These are phyloP conservation scores for Acorus gramineus DNA, from an alignment of 106 monocot genomes.

Conservation along the genomic window DNA sequence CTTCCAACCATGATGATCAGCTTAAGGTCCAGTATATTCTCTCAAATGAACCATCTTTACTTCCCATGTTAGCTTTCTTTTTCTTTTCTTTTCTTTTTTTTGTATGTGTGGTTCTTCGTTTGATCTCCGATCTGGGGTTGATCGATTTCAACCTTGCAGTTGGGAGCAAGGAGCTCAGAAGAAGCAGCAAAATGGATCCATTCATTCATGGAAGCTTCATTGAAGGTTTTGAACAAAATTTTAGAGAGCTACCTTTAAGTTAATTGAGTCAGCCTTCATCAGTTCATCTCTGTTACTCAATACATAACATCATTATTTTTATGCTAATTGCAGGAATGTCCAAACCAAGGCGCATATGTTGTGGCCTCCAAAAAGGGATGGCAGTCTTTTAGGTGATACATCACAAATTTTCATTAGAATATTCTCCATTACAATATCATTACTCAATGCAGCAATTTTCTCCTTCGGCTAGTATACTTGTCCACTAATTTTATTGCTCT, in stretches of 20 bases:
- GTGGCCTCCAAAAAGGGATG: constrained; percentile 34
- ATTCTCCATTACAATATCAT: no score
- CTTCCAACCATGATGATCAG: constrained; percentile 65
- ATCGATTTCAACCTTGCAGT: constrained; percentile 21
- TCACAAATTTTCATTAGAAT: no score
- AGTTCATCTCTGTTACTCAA: neutral
- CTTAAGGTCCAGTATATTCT: constrained; percentile 41
- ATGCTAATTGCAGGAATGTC: constrained; percentile 34
- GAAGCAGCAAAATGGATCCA: constrained; percentile 78
- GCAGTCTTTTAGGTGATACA: constrained; percentile 51
- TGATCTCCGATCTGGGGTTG: neutral
- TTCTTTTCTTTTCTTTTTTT: no score
- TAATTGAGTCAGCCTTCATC: neutral
- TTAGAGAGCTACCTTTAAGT: neutral
- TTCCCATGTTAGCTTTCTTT: no score
- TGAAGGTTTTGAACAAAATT: constrained; percentile 31
- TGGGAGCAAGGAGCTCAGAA: constrained; percentile 96
- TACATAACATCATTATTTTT: neutral
- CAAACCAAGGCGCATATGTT: constrained; percentile 31
- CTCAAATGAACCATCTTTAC: no score
- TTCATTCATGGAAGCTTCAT: constrained; percentile 47
- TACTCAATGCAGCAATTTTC: no score
- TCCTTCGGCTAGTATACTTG: no score
- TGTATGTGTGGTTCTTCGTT: neutral
- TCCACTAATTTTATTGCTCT: no score